Conservation (phyloP, 2,329 filamentous ascomycete genomes). For the Chaetomium sp. region DNA sequence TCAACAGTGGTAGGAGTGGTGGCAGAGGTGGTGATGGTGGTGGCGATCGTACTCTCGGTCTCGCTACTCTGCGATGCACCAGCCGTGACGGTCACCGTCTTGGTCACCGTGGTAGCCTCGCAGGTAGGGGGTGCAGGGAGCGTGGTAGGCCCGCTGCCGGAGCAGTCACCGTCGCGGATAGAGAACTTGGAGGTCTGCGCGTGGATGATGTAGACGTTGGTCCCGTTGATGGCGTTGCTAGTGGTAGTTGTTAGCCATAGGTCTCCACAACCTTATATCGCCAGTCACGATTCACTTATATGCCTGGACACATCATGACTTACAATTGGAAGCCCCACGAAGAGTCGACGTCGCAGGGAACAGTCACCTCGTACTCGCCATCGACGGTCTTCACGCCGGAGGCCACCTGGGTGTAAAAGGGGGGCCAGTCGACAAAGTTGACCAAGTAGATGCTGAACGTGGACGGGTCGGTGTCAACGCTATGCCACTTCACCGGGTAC, state of each 20-base stretch:
- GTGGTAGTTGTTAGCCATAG: neutral
- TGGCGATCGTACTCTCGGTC: neutral
- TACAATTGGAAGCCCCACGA: conserved; percentile 37
- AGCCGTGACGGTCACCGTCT: conserved; percentile 15
- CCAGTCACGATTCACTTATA: neutral
- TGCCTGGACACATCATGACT: neutral
- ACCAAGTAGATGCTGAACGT: conserved; percentile 36
- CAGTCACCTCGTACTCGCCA: conserved; percentile 29
- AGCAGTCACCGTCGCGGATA: conserved; percentile 28
- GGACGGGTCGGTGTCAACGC: conserved; percentile 36
- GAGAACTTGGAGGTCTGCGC: conserved; percentile 36
- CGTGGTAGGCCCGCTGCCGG: conserved; percentile 14
- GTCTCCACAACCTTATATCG: neutral
- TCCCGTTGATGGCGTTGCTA: conserved; percentile 39
- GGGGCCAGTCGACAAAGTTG: conserved; percentile 41
- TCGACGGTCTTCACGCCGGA: conserved; percentile 29
- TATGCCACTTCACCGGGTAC: conserved; percentile 32
- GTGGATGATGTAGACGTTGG: conserved; percentile 39
- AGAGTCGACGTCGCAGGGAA: conserved; percentile 33
- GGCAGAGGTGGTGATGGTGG: neutral
- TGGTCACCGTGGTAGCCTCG: conserved; percentile 26
- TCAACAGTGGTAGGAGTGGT: neutral
- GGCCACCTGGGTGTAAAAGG: conserved; percentile 34
- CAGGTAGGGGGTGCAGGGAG: conserved; percentile 18
- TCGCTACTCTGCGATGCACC: neutral